phyloP scores from a whole-genome alignment of 2,329 filamentous ascomycete genomes.

The Fusarium compactum region DNA sequence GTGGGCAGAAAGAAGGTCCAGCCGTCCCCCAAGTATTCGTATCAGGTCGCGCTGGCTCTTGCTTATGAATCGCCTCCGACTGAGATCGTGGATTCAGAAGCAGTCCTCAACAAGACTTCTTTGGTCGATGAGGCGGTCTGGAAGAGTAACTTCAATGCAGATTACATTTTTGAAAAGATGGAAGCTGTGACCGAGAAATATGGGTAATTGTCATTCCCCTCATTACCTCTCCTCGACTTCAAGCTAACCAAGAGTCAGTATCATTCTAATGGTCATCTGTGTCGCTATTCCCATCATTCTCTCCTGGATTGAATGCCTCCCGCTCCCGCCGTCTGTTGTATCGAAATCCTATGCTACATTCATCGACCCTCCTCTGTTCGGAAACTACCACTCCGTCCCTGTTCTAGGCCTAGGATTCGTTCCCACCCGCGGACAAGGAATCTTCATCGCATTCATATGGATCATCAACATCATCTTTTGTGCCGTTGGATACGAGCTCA shows the following conservation, averaged over 20 bases:
- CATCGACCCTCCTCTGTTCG: background rate
- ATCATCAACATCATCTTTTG: background rate
- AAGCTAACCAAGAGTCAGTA: background rate
- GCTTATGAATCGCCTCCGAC: background rate
- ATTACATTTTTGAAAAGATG: background rate
- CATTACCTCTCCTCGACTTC: no score
- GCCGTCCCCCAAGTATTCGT: background rate
- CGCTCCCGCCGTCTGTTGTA: background rate
- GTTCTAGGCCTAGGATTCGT: background rate
- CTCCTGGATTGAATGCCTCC: background rate
- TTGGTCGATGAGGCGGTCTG: background rate
- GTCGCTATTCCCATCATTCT: background rate
- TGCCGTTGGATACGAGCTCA: background rate
- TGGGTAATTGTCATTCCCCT: background rate
- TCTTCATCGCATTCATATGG: background rate
- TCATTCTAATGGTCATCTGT: background rate
- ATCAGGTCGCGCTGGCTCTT: background rate
- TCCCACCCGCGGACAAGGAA: background rate
- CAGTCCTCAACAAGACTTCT: background rate
- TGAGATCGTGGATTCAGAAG: background rate
- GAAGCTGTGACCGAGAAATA: background rate
- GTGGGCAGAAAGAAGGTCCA: background rate
- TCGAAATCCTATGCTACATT: background rate
- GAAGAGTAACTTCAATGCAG: background rate
- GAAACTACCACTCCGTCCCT: background rate